Percentiles rank a stretch among this genome's conserved stretches.
phyloP scores from a whole-genome alignment of 2,329 filamentous ascomycete species.

The Balansia obtecta region DNA sequence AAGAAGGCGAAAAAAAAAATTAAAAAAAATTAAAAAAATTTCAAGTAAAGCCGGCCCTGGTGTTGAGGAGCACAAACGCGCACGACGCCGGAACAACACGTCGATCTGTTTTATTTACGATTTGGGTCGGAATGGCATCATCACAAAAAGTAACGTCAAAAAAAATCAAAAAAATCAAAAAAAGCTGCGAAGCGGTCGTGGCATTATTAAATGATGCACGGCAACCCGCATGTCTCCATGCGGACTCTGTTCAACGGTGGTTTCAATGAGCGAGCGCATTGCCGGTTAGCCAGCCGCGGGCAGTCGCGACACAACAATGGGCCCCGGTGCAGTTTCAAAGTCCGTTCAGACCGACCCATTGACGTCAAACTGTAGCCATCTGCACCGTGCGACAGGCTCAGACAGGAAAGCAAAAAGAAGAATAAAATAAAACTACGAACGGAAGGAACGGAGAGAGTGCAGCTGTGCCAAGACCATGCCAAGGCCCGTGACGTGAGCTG shows the following conservation, averaged over 20 bases:
- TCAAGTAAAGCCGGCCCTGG: too few species aligned
- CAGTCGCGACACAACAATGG: too few species aligned
- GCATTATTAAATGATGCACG: not conserved
- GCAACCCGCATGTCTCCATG: not conserved
- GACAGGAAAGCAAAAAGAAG: too few species aligned
- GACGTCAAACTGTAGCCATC: too few species aligned
- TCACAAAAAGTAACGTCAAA: not conserved
- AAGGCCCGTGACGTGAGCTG: not conserved
- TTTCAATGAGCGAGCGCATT: not conserved
- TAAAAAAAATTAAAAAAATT: too few species aligned
- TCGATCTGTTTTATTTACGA: too few species aligned
- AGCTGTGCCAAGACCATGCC: not conserved
- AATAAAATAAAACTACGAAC: not conserved
- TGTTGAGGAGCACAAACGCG: not conserved
- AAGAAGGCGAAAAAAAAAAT: too few species aligned
- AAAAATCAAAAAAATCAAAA: not conserved
- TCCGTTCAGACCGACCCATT: not conserved
- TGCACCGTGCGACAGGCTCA: too few species aligned
- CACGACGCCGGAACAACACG: too few species aligned
- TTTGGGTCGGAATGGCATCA: too few species aligned
- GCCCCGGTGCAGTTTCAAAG: not conserved
- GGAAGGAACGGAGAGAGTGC: not conserved
- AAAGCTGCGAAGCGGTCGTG: not conserved
- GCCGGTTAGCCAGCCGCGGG: too few species aligned
- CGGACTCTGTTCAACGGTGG: too few species aligned